Conservation (phyloP, 352 stramenopile species). For the Pythium scleroteichum region DNA sequence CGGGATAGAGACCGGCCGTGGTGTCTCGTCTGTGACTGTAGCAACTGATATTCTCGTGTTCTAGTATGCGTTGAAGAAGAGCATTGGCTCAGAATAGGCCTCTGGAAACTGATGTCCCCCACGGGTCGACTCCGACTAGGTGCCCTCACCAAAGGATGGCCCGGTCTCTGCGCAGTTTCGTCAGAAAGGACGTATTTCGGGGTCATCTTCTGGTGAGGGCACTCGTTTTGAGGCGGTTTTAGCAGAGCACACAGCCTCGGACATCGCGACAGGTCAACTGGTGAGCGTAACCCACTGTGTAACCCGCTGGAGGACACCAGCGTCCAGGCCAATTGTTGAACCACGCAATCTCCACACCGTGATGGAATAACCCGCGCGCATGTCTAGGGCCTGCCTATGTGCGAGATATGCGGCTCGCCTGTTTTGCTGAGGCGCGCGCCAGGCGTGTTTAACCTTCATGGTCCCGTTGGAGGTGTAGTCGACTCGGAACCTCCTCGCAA, state of each 20-base stretch:
- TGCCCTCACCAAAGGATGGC: slow-evolving; percentile 9
- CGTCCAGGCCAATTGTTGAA: neutral
- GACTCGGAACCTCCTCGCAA: too few relatives aligned
- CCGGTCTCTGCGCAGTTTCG: neutral
- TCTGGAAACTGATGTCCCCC: neutral
- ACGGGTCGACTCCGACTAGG: neutral
- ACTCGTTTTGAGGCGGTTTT: slow-evolving; percentile 3
- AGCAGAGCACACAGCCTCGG: neutral
- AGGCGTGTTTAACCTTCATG: too few relatives aligned
- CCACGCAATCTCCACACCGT: neutral
- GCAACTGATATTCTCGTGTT: neutral
- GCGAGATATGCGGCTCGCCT: too few relatives aligned
- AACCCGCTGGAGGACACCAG: neutral
- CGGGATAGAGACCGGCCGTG: too few relatives aligned
- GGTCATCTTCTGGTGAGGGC: slow-evolving; percentile 14
- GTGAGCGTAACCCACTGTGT: neutral
- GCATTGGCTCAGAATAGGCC: neutral
- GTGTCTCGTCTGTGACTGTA: too few relatives aligned
- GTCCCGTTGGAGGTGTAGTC: too few relatives aligned
- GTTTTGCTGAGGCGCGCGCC: too few relatives aligned
- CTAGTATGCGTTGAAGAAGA: neutral
- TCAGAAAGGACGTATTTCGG: slow-evolving; percentile 1
- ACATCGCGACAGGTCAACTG: slow-evolving; percentile 3
- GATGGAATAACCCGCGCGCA: too few relatives aligned
- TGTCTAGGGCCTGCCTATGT: neutral